Conservation (phyloP, 2,329 filamentous ascomycete genomes). For the Penicillium freii region DNA sequence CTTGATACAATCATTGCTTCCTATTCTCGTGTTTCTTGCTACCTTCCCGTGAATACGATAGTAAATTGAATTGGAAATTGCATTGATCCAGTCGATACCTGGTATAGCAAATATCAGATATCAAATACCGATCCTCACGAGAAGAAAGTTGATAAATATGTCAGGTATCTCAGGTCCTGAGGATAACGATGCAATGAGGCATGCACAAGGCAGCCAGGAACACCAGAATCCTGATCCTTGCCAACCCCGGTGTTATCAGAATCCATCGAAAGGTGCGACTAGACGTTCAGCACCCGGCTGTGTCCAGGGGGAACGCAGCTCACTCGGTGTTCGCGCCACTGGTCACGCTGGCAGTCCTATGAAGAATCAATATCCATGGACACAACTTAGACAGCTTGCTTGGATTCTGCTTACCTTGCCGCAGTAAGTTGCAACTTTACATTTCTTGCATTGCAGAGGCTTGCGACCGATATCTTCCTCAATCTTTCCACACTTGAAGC, state of each 20-base stretch:
- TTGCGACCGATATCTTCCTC: not conserved
- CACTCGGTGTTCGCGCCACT: not conserved
- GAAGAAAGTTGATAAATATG: not conserved
- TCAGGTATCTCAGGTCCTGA: not conserved
- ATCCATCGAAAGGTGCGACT: not conserved
- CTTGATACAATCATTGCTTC: not conserved
- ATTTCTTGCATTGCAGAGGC: not conserved
- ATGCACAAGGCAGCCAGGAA: too few relatives aligned
- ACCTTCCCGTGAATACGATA: not conserved
- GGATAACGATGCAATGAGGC: too few relatives aligned
- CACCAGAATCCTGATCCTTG: too few relatives aligned
- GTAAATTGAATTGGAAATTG: not conserved
- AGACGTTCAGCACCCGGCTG: not conserved
- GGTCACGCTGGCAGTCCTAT: not conserved
- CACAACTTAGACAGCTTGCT: too few relatives aligned
- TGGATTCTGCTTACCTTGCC: not conserved
- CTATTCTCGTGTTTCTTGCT: not conserved
- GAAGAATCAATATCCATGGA: not conserved
- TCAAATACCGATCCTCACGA: not conserved
- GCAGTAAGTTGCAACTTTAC: conserved; percentile 3
- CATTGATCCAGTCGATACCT: not conserved
- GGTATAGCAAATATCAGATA: not conserved
- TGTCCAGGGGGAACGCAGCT: not conserved
- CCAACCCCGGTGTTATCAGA: not conserved
- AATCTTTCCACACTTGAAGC: conserved; percentile 7